phyloP scores from a whole-genome alignment of 306 rosid species.

The Fragaria iinumae region DNA sequence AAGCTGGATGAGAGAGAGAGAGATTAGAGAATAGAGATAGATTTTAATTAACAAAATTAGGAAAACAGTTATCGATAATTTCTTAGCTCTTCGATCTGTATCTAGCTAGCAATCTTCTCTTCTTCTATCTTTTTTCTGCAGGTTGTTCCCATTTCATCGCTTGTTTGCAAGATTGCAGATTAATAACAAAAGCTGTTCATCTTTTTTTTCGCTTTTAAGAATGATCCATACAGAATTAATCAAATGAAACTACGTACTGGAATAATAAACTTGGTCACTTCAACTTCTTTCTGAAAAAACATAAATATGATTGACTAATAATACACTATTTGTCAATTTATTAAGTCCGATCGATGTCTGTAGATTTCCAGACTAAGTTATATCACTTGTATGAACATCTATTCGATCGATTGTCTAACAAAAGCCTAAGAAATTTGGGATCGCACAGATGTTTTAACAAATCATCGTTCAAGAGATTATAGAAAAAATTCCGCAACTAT shows the following conservation, averaged over 20 bases:
- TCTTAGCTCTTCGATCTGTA: not conserved
- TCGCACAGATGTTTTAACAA: not conserved
- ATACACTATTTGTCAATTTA: not conserved
- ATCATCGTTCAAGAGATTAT: not conserved
- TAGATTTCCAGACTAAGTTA: not conserved
- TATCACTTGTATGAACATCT: not conserved
- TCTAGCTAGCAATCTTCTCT: not conserved
- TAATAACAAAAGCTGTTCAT: not conserved
- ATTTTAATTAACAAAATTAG: not conserved
- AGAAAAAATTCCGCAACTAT: too few species aligned
- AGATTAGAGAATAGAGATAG: too few species aligned
- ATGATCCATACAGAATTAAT: not conserved
- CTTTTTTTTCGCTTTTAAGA: not conserved
- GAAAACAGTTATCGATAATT: not conserved
- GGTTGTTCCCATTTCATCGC: not conserved
- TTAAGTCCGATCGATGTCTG: not conserved
- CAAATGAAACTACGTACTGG: not conserved
- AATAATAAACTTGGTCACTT: not conserved
- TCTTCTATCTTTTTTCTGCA: not conserved
- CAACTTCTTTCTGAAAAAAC: not conserved
- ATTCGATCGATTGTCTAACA: too few species aligned
- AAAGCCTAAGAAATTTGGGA: not conserved
- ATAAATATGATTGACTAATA: not conserved
- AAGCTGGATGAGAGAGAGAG: not conserved
- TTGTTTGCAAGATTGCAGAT: not conserved